Evolutionary conservation across 768 basidiomycete species (phyloP).

Genomic region (Hirschioporus abietinus): DNA sequence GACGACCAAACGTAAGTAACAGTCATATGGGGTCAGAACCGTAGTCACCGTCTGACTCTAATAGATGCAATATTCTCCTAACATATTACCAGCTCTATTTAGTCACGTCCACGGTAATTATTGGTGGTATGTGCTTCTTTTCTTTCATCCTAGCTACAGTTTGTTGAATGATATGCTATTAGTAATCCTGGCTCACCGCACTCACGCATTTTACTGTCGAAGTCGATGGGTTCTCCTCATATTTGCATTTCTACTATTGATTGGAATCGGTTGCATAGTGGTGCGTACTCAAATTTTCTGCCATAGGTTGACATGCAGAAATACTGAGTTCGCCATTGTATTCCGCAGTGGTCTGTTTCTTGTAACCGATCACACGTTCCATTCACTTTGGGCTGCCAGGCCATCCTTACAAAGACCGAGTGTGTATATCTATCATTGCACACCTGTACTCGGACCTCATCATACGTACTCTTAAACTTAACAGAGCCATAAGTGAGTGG

Average conservation of each 20-base stretch:
- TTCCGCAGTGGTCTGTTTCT: not conserved
- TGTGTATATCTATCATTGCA: not conserved
- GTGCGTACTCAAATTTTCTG: not conserved
- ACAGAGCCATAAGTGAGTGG: not conserved
- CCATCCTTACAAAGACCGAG: not conserved
- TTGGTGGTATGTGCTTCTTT: not conserved
- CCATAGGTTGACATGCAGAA: not conserved
- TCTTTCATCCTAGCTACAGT: too few species aligned
- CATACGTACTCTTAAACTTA: not conserved
- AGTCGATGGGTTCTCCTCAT: not conserved
- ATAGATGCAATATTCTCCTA: not conserved
- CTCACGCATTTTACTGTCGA: not conserved
- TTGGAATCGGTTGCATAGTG: not conserved
- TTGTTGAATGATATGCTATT: too few species aligned
- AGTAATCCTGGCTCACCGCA: not conserved
- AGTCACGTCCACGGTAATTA: not conserved
- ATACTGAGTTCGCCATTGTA: not conserved
- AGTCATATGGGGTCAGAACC: not conserved
- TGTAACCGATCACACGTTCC: not conserved
- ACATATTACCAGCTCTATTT: not conserved
- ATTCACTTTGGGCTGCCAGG: not conserved
- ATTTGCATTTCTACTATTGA: not conserved
- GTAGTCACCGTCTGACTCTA: not conserved
- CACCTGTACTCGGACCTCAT: not conserved
- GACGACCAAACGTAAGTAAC: not conserved